These are phyloP conservation scores for Fonsecaea multimorphosa DNA, from an alignment of 2,329 filamentous ascomycete species.

Conservation along the genomic window DNA sequence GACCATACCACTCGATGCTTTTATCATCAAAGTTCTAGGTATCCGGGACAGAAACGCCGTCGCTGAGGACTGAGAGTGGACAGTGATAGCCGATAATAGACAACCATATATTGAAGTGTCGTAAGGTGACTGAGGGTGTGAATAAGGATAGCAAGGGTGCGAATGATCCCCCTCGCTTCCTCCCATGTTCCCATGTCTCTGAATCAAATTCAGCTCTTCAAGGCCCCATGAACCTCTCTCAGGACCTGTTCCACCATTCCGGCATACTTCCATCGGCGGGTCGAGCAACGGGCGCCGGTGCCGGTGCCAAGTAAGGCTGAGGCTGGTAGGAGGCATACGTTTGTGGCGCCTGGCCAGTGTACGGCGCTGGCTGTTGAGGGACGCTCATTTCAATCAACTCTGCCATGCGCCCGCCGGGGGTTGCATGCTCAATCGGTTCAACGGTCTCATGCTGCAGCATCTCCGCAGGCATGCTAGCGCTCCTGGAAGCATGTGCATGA, in stretches of 20 bases:
- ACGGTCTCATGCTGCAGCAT: conserved; percentile 16
- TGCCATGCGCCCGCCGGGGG: conserved; percentile 36
- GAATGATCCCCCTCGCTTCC: neutral
- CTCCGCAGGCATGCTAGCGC: conserved; percentile 23
- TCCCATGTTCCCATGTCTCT: neutral
- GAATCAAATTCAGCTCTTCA: neutral
- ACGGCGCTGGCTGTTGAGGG: conserved; percentile 11
- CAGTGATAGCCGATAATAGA: neutral
- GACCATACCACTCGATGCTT: neutral
- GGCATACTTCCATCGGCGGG: conserved; percentile 23
- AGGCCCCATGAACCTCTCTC: neutral
- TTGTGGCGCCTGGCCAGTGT: conserved; percentile 18
- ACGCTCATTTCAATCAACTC: conserved; percentile 36
- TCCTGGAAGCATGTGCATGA: conserved; percentile 26
- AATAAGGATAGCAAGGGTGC: neutral
- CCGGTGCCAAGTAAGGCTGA: conserved; percentile 18
- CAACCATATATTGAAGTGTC: neutral
- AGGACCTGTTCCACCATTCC: conserved; percentile 31
- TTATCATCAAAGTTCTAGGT: neutral
- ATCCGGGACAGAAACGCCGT: neutral
- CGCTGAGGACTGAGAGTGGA: neutral
- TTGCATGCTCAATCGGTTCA: conserved; percentile 25
- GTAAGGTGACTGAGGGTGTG: neutral
- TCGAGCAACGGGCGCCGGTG: neutral
- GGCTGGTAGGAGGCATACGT: conserved; percentile 14